phyloP scores from a whole-genome alignment of 371 early-diverging fungal species.

The Mortierella sp. region DNA sequence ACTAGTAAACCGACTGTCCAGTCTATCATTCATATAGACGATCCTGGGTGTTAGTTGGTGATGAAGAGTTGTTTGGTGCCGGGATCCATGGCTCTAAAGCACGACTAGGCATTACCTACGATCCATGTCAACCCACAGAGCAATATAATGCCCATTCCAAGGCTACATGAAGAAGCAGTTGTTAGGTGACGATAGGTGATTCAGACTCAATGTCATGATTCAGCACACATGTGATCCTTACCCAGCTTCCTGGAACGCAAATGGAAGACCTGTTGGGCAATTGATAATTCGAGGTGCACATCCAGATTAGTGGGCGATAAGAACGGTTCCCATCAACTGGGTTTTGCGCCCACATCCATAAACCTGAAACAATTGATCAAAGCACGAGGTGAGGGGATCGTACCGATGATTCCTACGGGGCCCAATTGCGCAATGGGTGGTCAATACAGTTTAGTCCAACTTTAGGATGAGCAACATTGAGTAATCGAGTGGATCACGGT shows the following conservation, averaged over 20 bases:
- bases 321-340: too few species aligned
- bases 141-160: constrained; percentile 72
- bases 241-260: constrained; percentile 58
- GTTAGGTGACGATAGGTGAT: too few species aligned
- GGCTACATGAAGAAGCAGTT: constrained; percentile 53
- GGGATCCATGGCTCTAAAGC: background rate
- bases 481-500: too few species aligned
- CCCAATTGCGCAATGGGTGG: too few species aligned
- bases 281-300: too few species aligned
- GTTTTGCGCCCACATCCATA: background rate
- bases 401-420: constrained; percentile 50
- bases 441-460: too few species aligned
- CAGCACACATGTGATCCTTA: too few species aligned
- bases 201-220: too few species aligned
- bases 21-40: constrained; percentile 54
- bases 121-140: constrained; percentile 70
- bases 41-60: background rate
- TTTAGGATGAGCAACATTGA: too few species aligned
- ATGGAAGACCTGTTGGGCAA: constrained; percentile 47
- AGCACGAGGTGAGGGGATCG: background rate
- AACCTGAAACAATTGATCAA: background rate
- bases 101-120: constrained; percentile 60
- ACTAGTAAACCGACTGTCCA: constrained; percentile 83
- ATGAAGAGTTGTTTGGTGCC: too few species aligned
- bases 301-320: background rate